phyloP scores from a whole-genome alignment of 352 stramenopile species.

The Globisporangium nodosum region DNA sequence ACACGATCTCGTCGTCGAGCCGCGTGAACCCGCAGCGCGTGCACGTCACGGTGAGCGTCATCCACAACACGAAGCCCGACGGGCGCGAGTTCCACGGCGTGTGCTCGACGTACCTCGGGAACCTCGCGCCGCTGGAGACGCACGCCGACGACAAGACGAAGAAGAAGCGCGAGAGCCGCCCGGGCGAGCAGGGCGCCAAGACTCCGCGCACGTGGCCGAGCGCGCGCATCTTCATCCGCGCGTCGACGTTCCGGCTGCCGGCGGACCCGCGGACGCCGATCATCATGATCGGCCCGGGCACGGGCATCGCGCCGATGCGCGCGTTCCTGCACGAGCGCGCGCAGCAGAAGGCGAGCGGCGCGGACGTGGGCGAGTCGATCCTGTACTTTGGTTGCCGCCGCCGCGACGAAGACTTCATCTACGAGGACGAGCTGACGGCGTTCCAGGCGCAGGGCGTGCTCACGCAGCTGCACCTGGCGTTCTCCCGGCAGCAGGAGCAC shows the following conservation, averaged over 20 bases:
- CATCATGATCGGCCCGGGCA: slow-evolving; percentile 94
- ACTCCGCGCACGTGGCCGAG: slow-evolving; percentile 54
- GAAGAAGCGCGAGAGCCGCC: slow-evolving; percentile 65
- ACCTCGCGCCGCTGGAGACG: slow-evolving; percentile 35
- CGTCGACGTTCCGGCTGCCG: slow-evolving; percentile 95
- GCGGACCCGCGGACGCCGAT: slow-evolving; percentile 86
- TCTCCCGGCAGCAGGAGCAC: slow-evolving; percentile 89
- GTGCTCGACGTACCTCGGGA: slow-evolving; percentile 91
- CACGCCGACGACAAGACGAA: slow-evolving; percentile 49
- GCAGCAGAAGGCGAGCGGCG: slow-evolving; percentile 53
- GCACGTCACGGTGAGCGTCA: slow-evolving; percentile 93
- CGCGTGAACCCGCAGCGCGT: slow-evolving; percentile 88
- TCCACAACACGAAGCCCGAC: slow-evolving; percentile 73
- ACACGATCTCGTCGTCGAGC: slow-evolving; percentile 97
- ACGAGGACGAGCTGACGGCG: slow-evolving; percentile 87
- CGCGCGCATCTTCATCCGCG: slow-evolving; percentile 90
- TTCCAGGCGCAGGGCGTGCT: slow-evolving; percentile 87
- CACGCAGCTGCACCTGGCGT: slow-evolving; percentile 90
- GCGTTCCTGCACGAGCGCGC: slow-evolving; percentile 94
- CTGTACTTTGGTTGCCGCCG: slow-evolving; percentile 92
- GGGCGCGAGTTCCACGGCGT: slow-evolving; percentile 89
- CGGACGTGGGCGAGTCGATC: slow-evolving; percentile 78
- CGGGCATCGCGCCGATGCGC: slow-evolving; percentile 96
- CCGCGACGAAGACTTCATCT: slow-evolving; percentile 86
- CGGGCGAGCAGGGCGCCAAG: slow-evolving; percentile 70